Evolutionary conservation across 495 filamentous ascomycete genomes (phyloP).

Genomic region (Glarea lozoyensis): DNA sequence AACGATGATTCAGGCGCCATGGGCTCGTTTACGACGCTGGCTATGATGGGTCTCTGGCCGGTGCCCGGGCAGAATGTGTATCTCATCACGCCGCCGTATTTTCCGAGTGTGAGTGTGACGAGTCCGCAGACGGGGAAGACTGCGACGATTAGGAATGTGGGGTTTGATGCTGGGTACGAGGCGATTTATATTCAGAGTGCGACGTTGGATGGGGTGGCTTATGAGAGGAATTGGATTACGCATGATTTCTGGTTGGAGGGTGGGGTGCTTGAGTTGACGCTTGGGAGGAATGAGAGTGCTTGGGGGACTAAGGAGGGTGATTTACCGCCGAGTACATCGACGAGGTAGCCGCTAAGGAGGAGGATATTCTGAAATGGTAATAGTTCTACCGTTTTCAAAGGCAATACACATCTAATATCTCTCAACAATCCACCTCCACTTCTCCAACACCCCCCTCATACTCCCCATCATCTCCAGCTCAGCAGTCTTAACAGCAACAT

Average conservation of each 20-base stretch:
- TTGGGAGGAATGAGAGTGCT: constrained; percentile 56
- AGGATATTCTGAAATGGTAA: too few species aligned
- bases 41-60: constrained; percentile 70
- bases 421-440: constrained; percentile 17
- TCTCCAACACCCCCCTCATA: constrained; percentile 8
- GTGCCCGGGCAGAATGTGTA: constrained; percentile 70
- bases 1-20: constrained; percentile 70
- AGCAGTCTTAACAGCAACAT: constrained; percentile 49
- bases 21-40: constrained; percentile 59
- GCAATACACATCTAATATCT: constrained; percentile 18
- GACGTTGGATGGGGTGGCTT: constrained; percentile 54
- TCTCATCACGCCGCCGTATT: constrained; percentile 60
- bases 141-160: constrained; percentile 49
- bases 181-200: constrained; percentile 64
- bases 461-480: constrained; percentile 40
- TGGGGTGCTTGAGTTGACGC: constrained; percentile 54
- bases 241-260: constrained; percentile 69
- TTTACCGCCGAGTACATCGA: constrained; percentile 47
- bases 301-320: constrained; percentile 61
- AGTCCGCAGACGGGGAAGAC: constrained; percentile 52
- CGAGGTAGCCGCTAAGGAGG: too few species aligned
- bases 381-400: too few species aligned
- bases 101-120: constrained; percentile 53
- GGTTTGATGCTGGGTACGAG: constrained; percentile 55
- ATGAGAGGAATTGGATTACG: constrained; percentile 61